Evolutionary conservation across 2,329 filamentous ascomycete genomes (phyloP).

Genomic region (Endothia cerciana): DNA sequence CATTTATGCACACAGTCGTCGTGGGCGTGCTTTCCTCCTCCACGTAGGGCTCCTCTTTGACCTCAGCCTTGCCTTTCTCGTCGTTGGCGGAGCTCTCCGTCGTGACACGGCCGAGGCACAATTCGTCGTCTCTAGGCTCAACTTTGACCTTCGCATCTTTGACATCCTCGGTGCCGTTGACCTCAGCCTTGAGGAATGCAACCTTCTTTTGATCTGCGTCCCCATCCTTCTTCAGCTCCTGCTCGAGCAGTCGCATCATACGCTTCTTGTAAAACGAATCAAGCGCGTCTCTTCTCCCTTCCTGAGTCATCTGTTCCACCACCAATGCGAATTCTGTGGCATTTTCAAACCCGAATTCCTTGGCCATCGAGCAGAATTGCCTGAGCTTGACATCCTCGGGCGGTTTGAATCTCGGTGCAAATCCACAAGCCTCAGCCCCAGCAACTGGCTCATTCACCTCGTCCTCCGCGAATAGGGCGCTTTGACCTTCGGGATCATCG

Average conservation of each 20-base stretch:
- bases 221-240: conserved; percentile 32
- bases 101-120: background rate
- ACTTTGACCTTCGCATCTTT: conserved; percentile 12
- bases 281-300: conserved; percentile 75
- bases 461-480: conserved; percentile 62
- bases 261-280: conserved; percentile 78
- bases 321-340: conserved; percentile 85
- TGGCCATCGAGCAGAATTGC: conserved; percentile 91
- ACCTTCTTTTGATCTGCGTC: conserved; percentile 28
- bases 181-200: conserved; percentile 16
- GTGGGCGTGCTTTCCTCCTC: conserved; percentile 5
- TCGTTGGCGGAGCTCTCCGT: background rate
- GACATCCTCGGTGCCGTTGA: background rate
- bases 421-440: conserved; percentile 31
- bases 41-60: conserved; percentile 2
- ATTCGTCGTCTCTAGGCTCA: background rate
- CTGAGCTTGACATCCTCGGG: conserved; percentile 73
- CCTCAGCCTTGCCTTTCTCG: conserved; percentile 9
- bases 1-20: background rate
- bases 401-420: conserved; percentile 66
- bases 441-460: conserved; percentile 41
- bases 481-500: conserved; percentile 44
- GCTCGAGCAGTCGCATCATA: conserved; percentile 52
- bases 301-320: conserved; percentile 89
- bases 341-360: conserved; percentile 73